Evolutionary conservation across 2,329 filamentous ascomycete genomes (phyloP).

Genomic region (Tolypocladium nubicola): DNA sequence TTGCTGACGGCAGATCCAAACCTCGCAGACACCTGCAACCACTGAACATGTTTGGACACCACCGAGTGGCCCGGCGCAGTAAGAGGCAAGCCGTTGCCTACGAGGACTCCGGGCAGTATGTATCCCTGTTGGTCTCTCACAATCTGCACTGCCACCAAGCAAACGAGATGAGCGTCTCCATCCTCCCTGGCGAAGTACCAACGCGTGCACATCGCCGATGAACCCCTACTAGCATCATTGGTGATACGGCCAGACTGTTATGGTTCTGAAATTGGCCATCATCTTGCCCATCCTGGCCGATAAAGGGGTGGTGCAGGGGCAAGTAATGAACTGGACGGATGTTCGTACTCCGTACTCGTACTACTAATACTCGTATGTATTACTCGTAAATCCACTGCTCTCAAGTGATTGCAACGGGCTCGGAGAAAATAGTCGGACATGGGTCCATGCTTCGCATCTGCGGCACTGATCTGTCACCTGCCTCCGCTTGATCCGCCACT

Average conservation of each 20-base stretch:
- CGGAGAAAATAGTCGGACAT: not conserved
- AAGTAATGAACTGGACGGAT: not conserved
- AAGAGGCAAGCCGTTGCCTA: not conserved
- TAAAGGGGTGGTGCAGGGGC: not conserved
- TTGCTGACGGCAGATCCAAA: not conserved
- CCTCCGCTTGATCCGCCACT: not conserved
- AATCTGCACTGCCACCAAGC: not conserved
- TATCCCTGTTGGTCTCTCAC: not conserved
- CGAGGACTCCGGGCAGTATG: not conserved
- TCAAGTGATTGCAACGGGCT: not conserved
- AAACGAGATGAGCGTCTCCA: constrained; percentile 1
- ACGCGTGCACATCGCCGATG: not conserved
- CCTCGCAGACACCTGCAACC: not conserved
- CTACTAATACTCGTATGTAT: too few relatives aligned
- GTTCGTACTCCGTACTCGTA: too few relatives aligned
- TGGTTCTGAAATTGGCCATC: not conserved
- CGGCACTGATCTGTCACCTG: not conserved
- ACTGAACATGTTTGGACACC: not conserved
- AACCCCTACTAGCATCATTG: not conserved
- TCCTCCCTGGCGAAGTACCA: not conserved
- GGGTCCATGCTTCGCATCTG: not conserved
- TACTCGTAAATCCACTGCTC: not conserved
- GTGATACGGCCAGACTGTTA: not conserved
- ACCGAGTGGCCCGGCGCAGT: not conserved
- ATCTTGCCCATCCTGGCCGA: not conserved